Evolutionary conservation across 495 filamentous ascomycete genomes (phyloP), one percentile per base, ranked within the genome.

Genomic region (Penicillium verhagenii): DNA sequence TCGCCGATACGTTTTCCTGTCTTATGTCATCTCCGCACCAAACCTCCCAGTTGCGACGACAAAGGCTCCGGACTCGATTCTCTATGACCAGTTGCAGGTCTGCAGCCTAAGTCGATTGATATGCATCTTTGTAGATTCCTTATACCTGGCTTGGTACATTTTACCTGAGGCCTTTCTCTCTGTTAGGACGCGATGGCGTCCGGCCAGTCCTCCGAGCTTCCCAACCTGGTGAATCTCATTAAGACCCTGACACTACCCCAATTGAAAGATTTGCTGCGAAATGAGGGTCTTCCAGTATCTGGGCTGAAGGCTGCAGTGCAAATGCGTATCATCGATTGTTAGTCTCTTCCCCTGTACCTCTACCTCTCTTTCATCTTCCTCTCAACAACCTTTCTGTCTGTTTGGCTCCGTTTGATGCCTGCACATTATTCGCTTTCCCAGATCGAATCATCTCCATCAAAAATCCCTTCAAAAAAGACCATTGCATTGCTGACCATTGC

Each of bases 301-400:
- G 94, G 94, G 8, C 83, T 90, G 54, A 98, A 98, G 73, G 77
- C 82, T 24, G 78, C 86, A 18, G 72, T 97, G 38, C 91, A 96
- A 68, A 69, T 71, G 23, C 86, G 92, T 54, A 86, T 97, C 44
- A 83, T 86, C 55, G 66, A 81, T 24, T 82, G 94, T 97, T 75
- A 68, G 89, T 84, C 54, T 59, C 26, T 39, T 38, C 55, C 42
- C 10, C 40, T 47, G 52, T n/a, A 60, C 46, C 47, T 47, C 37
- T 39, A 21, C 21, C 47, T 61, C 38, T 50, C 26, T 31, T 23
- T 11, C 6, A 23, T 26, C 33, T 24, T 37, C 26, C 40, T 9
- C 29, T 10, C 25, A 31, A 6, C 46, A 25, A 13, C 29, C 21
- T 13, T 10, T 20, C 19, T n/a, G 25, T 23, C 19, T 33, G 6